A percentile compares a stretch with the other conserved stretches of the same genome.
Conservation (phyloP, 2,329 filamentous ascomycete genomes). For the Pezicula carpinea region DNA sequence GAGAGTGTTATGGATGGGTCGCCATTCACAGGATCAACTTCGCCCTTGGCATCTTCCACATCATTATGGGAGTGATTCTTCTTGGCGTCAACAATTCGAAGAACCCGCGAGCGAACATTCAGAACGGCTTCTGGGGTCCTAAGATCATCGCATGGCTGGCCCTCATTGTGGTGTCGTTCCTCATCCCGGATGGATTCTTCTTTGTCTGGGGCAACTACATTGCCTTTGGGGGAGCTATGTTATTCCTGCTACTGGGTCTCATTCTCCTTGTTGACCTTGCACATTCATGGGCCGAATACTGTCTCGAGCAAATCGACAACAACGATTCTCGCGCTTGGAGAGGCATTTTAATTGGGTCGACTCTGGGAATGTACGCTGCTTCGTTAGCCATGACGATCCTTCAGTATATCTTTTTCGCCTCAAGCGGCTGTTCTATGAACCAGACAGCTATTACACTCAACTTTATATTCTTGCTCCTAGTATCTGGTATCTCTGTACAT, state of each 20-base stretch:
- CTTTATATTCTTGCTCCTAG: conserved; percentile 72
- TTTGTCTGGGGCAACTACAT: conserved; percentile 95
- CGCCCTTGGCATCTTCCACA: conserved; percentile 88
- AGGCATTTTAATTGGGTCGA: conserved; percentile 82
- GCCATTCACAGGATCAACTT: conserved; percentile 98
- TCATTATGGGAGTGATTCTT: conserved; percentile 77
- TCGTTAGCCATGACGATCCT: conserved; percentile 92
- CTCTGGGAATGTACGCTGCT: conserved; percentile 86
- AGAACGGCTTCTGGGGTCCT: conserved; percentile 99
- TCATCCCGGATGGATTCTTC: conserved; percentile 94
- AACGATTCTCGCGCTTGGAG: conserved; percentile 83
- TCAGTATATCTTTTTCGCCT: conserved; percentile 96
- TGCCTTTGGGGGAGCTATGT: conserved; percentile 78
- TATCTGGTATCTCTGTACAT: conserved; percentile 84
- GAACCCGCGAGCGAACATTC: conserved; percentile 79
- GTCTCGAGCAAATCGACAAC: conserved; percentile 87
- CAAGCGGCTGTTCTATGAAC: conserved; percentile 83
- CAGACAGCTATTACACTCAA: conserved; percentile 95
- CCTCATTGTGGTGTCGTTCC: conserved; percentile 85
- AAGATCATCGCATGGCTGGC: conserved; percentile 88
- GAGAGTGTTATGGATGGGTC: conserved; percentile 91
- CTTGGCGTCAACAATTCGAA: conserved; percentile 84
- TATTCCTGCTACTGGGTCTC: conserved; percentile 89
- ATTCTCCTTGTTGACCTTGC: conserved; percentile 92
- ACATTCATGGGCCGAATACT: conserved; percentile 96